Percentiles rank a stretch among this genome's conserved stretches.
Evolutionary conservation across 2,329 filamentous ascomycete species (phyloP).

Genomic region (Bisporella sp.): DNA sequence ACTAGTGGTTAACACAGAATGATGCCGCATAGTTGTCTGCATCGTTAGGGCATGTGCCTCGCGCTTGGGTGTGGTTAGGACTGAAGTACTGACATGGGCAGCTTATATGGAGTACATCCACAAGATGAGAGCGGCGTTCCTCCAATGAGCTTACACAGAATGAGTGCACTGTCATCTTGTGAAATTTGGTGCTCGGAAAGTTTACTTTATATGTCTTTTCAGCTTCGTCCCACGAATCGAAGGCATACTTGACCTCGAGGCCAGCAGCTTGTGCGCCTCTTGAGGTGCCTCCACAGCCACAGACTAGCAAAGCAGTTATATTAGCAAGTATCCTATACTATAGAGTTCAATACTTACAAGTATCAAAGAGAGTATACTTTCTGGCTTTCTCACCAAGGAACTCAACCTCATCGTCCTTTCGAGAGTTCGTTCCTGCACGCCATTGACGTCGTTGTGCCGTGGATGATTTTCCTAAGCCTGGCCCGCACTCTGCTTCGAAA

Average conservation of each 20-base stretch:
- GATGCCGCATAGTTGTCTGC: constrained; percentile 58
- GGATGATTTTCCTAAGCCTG: neutral
- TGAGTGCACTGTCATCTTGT: constrained; percentile 36
- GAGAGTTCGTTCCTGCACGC: neutral
- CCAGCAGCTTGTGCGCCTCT: constrained; percentile 54
- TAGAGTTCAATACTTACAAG: constrained; percentile 10
- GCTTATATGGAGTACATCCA: constrained; percentile 67
- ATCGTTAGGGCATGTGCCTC: constrained; percentile 44
- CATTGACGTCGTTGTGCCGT: constrained; percentile 2
- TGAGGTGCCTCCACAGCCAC: constrained; percentile 64
- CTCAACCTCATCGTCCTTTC: neutral
- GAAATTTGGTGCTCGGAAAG: constrained; percentile 16
- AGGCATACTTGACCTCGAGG: constrained; percentile 48
- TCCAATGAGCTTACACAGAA: constrained; percentile 33
- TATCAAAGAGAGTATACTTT: constrained; percentile 15
- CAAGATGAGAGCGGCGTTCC: constrained; percentile 22
- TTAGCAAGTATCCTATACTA: neutral
- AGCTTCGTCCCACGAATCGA: constrained; percentile 46
- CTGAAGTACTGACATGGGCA: constrained; percentile 75
- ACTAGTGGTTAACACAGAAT: constrained; percentile 48
- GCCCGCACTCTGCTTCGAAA: constrained; percentile 4
- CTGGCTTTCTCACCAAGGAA: neutral
- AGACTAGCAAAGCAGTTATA: constrained; percentile 31
- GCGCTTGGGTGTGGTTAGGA: constrained; percentile 51
- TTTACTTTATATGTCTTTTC: constrained; percentile 10